phyloP scores from a whole-genome alignment of 306 rosid genomes.

The Casuarina equisetifolia region DNA sequence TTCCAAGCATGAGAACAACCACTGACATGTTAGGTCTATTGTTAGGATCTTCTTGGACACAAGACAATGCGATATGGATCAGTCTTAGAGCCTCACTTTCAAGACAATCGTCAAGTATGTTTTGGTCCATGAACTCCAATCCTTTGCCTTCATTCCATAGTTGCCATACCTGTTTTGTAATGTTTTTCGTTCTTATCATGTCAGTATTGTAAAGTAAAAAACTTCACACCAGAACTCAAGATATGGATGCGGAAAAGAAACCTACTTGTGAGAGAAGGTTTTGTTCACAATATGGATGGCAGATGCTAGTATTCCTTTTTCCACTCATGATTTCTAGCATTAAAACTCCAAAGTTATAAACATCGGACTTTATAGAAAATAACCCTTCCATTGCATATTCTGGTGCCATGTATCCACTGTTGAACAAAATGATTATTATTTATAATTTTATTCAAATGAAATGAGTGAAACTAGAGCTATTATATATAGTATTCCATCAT shows the following conservation, averaged over 20 bases:
- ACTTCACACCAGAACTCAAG: neutral
- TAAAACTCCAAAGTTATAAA: constrained; percentile 38
- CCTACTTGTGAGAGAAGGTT: constrained; percentile 22
- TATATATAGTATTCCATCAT: too few species aligned
- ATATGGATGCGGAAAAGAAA: neutral
- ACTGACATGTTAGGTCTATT: constrained; percentile 23
- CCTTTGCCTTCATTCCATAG: constrained; percentile 24
- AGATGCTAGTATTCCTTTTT: neutral
- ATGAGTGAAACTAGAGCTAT: too few species aligned
- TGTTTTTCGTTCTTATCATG: neutral
- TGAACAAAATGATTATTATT: neutral
- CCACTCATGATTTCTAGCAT: constrained; percentile 26
- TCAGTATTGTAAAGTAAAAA: neutral
- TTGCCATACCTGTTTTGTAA: constrained; percentile 17
- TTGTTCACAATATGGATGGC: neutral
- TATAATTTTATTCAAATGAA: too few species aligned
- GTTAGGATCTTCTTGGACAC: constrained; percentile 21
- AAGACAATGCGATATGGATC: constrained; percentile 27
- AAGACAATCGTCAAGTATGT: neutral
- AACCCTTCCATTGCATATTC: constrained; percentile 23
- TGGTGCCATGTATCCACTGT: constrained; percentile 38
- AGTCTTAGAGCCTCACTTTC: constrained; percentile 20
- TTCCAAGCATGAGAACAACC: constrained; percentile 19
- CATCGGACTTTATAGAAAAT: constrained; percentile 26
- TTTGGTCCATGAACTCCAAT: constrained; percentile 13